Evolutionary conservation across 2,329 filamentous ascomycete species (phyloP).

Genomic region (Didymella keratinophila): DNA sequence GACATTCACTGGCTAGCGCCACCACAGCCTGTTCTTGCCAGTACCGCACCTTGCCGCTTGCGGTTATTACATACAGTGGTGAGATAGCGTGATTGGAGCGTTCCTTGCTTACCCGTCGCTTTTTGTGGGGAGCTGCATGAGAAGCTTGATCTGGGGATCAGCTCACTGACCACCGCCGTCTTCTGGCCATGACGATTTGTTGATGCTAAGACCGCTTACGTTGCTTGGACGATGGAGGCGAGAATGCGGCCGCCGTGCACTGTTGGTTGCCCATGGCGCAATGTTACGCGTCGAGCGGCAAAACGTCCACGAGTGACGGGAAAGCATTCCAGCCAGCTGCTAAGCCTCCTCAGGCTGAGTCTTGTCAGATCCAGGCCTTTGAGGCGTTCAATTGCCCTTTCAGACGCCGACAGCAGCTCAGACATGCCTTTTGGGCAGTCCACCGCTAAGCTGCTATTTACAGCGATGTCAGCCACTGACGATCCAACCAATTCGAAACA

Average conservation of each 20-base stretch:
- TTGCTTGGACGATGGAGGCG: slow-evolving; percentile 26
- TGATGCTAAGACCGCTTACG: slow-evolving; percentile 26
- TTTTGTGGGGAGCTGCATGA: slow-evolving; percentile 18
- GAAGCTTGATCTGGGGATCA: slow-evolving; percentile 32
- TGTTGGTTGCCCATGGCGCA: slow-evolving; percentile 13
- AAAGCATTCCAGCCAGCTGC: slow-evolving; percentile 25
- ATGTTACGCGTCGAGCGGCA: slow-evolving; percentile 28
- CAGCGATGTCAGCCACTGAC: slow-evolving; percentile 16
- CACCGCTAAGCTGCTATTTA: slow-evolving; percentile 11
- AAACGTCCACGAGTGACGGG: slow-evolving; percentile 12
- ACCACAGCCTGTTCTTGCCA: slow-evolving; percentile 29
- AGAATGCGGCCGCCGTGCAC: slow-evolving; percentile 23
- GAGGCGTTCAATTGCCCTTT: slow-evolving; percentile 5
- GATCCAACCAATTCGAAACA: slow-evolving; percentile 26
- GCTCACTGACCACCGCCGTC: slow-evolving; percentile 16
- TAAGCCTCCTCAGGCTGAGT: slow-evolving; percentile 14
- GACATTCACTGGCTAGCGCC: slow-evolving; percentile 31
- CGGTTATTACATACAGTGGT: slow-evolving; percentile 23
- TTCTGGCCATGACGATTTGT: slow-evolving; percentile 31
- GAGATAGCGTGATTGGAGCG: slow-evolving; percentile 24
- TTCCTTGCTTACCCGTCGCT: slow-evolving; percentile 29
- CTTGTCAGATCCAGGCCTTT: slow-evolving; percentile 15
- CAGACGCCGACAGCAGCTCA: slow-evolving; percentile 3
- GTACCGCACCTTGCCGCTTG: slow-evolving; percentile 23
- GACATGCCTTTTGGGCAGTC: slow-evolving; percentile 1